phyloP scores from a whole-genome alignment of 169 alveolate genomes.

The Plasmodium knowlesi region DNA sequence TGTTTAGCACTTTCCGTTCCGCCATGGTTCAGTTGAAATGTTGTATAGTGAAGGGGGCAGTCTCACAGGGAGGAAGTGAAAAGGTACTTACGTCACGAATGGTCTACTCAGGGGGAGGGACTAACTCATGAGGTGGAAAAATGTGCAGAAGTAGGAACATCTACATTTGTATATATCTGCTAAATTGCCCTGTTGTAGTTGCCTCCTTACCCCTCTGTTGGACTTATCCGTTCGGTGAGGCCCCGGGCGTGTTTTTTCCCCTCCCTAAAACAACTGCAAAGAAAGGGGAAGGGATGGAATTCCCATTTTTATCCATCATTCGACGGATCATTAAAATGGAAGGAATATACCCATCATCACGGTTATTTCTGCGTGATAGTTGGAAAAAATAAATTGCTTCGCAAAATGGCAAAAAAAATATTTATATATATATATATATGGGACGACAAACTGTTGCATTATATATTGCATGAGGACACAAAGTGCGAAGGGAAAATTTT shows the following conservation, averaged over 20 bases:
- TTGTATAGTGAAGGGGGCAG: not conserved
- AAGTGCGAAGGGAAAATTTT: not conserved
- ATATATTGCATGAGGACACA: not conserved
- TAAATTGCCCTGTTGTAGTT: not conserved
- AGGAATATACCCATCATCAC: not conserved
- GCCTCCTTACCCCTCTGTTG: not conserved
- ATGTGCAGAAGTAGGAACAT: not conserved
- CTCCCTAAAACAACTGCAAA: constrained; percentile 1
- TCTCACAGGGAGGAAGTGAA: not conserved
- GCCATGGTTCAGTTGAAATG: constrained; percentile 90
- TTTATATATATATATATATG: not conserved
- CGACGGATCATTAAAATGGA: not conserved
- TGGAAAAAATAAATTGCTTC: not conserved
- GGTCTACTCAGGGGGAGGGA: not conserved
- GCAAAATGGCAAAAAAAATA: not conserved
- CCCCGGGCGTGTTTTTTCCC: not conserved
- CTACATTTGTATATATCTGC: not conserved
- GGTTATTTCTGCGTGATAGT: not conserved
- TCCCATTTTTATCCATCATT: not conserved
- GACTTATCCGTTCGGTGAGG: not conserved
- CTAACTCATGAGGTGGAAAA: not conserved
- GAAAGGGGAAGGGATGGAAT: not conserved
- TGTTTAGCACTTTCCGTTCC: constrained; percentile 97
- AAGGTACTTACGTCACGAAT: not conserved
- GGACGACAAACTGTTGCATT: not conserved